Conservation (phyloP, 176 grass and related monocot species). For the Echinochloa phyllopogon region DNA sequence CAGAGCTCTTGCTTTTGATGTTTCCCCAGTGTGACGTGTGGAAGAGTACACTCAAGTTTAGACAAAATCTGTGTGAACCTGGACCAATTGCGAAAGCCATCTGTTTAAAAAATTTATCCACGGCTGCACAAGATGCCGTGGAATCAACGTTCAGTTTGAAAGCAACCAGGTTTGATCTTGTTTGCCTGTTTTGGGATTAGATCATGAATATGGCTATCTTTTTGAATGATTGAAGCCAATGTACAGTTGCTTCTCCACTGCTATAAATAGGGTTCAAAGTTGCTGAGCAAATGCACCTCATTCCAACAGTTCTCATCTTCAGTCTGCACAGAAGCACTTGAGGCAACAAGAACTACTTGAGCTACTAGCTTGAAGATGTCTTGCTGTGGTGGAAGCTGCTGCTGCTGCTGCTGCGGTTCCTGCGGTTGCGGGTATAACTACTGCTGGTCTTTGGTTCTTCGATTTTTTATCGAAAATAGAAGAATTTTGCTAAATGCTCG, state of each 20-base stretch:
- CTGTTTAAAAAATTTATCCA: neutral
- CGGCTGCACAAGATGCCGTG: neutral
- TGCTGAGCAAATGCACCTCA: neutral
- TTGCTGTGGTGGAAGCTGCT: constrained; percentile 31
- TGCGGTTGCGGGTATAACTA: constrained; percentile 23
- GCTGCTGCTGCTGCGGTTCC: constrained; percentile 22
- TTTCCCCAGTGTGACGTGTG: neutral
- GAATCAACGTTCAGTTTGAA: neutral
- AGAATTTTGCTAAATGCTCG: neutral
- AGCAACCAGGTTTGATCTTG: neutral
- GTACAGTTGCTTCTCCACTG: neutral
- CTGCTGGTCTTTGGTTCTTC: neutral
- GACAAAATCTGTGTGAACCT: constrained; percentile 15
- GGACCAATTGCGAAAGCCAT: neutral
- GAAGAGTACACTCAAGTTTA: constrained; percentile 27
- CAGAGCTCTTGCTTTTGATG: neutral
- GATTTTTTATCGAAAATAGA: neutral
- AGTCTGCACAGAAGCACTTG: neutral
- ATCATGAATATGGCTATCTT: neutral
- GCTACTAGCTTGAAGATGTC: constrained; percentile 12
- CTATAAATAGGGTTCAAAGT: constrained; percentile 5
- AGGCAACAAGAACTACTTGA: neutral
- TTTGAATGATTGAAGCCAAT: neutral
- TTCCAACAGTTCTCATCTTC: neutral
- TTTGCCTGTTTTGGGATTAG: neutral